phyloP scores from a whole-genome alignment of 2,329 filamentous ascomycete species.

The Drechslerella dactyloides region DNA sequence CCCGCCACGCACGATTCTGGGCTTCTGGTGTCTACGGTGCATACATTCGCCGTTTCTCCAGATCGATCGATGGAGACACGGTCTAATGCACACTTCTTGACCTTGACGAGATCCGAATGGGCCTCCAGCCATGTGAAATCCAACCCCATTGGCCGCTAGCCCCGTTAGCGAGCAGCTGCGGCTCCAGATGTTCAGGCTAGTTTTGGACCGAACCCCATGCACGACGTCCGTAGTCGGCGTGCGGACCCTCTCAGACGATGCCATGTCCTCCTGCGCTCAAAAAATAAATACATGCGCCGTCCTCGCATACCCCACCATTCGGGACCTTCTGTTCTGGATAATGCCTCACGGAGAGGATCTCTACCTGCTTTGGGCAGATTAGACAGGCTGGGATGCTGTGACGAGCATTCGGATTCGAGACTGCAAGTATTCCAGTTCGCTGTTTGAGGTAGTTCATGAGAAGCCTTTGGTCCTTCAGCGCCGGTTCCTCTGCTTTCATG shows the following conservation, averaged over 20 bases:
- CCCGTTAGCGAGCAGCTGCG: constrained; percentile 4
- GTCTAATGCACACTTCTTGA: not conserved
- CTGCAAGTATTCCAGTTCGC: constrained; percentile 1
- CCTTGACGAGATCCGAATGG: not conserved
- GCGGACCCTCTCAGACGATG: not conserved
- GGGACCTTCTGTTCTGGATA: constrained; percentile 8
- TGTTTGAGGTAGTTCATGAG: too few relatives aligned
- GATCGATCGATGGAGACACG: too few relatives aligned
- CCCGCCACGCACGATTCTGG: not conserved
- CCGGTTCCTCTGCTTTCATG: not conserved
- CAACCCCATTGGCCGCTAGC: not conserved
- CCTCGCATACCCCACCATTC: not conserved
- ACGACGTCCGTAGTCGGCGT: constrained; percentile 5
- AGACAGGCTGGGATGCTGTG: not conserved
- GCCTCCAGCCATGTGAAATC: not conserved
- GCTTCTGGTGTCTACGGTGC: not conserved
- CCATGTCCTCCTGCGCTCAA: too few relatives aligned
- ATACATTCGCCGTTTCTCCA: not conserved
- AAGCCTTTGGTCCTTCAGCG: not conserved
- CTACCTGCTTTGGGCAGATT: constrained; percentile 4
- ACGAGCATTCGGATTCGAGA: not conserved
- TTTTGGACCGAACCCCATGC: not conserved
- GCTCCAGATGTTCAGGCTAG: constrained; percentile 3
- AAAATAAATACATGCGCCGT: not conserved
- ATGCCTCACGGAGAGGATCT: constrained; percentile 7